Percentiles rank a stretch among this genome's conserved stretches.
Evolutionary conservation across 2,329 filamentous ascomycete species (phyloP).

Genomic region (Chaetomium sp.): DNA sequence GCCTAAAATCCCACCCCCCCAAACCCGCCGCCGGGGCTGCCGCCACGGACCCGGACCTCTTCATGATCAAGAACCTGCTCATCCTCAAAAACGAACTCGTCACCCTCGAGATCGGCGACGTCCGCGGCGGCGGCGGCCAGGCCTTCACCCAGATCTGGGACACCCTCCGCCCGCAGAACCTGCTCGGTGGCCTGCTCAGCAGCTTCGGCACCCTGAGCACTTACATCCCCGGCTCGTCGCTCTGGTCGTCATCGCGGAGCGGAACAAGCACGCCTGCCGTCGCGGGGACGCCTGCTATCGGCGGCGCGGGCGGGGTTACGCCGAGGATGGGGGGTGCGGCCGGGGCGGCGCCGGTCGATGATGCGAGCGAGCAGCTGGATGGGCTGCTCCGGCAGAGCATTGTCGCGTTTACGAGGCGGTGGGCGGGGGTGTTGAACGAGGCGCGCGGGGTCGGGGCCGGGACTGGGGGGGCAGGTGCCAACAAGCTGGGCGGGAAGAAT

Average conservation of each 20-base stretch:
- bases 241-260: conserved; percentile 46
- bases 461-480: conserved; percentile 31
- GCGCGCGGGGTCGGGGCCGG: conserved; percentile 38
- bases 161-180: conserved; percentile 59
- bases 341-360: conserved; percentile 42
- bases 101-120: conserved; percentile 85
- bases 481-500: conserved; percentile 53
- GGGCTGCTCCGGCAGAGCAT: conserved; percentile 64
- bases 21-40: conserved; percentile 23
- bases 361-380: conserved; percentile 67
- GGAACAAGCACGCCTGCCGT: conserved; percentile 39
- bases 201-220: conserved; percentile 58
- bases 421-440: conserved; percentile 55
- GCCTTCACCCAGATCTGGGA: conserved; percentile 61
- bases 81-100: conserved; percentile 95
- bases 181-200: conserved; percentile 49
- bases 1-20: conserved; percentile 62
- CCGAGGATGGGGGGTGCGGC: not conserved
- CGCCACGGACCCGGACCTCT: conserved; percentile 77
- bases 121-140: conserved; percentile 41
- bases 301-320: conserved; percentile 8
- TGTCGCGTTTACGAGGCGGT: conserved; percentile 63
- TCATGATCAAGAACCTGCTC: conserved; percentile 91
- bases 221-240: conserved; percentile 57
- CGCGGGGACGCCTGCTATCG: conserved; percentile 23